These are phyloP conservation scores for Exophiala oligosperma DNA, from an alignment of 2,329 filamentous ascomycete species.

Conservation along the genomic window DNA sequence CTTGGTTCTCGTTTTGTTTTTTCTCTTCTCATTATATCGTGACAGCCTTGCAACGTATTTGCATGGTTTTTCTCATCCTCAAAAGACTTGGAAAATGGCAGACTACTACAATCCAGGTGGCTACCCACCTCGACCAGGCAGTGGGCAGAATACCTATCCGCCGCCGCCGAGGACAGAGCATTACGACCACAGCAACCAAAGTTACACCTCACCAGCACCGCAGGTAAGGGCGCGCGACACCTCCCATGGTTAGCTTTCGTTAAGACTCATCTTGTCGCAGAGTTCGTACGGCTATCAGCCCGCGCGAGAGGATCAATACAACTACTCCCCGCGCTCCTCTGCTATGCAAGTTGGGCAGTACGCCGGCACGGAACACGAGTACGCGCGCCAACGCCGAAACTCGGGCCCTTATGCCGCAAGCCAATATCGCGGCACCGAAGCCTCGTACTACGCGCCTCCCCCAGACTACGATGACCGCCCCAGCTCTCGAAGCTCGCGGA, in stretches of 20 bases:
- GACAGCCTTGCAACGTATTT: background rate
- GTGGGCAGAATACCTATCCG: slow-evolving; percentile 13
- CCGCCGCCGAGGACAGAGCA: slow-evolving; percentile 12
- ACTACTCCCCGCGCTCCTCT: slow-evolving; percentile 20
- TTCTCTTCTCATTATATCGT: background rate
- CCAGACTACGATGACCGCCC: slow-evolving; percentile 19
- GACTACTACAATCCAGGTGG: slow-evolving; percentile 17
- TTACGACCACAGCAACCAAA: slow-evolving; percentile 7
- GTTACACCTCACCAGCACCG: slow-evolving; percentile 10
- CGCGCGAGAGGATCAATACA: slow-evolving; percentile 25
- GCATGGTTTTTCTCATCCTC: background rate
- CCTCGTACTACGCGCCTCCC: slow-evolving; percentile 17
- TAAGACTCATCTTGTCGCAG: slow-evolving; percentile 8
- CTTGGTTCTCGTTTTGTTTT: background rate
- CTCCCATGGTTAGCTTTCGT: background rate
- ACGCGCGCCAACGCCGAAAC: slow-evolving; percentile 22
- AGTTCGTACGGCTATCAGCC: slow-evolving; percentile 21
- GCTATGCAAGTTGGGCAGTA: slow-evolving; percentile 25
- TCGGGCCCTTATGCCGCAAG: slow-evolving; percentile 21
- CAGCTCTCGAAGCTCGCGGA: slow-evolving; percentile 15
- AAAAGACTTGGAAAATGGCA: slow-evolving; percentile 9
- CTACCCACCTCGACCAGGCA: slow-evolving; percentile 18
- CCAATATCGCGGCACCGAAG: slow-evolving; percentile 18
- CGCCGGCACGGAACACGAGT: slow-evolving; percentile 12
- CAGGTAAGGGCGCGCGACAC: slow-evolving; percentile 10